Base-by-base conservation (phyloP, 805 yeast genomes). In the Spathaspora sp. region DNA sequence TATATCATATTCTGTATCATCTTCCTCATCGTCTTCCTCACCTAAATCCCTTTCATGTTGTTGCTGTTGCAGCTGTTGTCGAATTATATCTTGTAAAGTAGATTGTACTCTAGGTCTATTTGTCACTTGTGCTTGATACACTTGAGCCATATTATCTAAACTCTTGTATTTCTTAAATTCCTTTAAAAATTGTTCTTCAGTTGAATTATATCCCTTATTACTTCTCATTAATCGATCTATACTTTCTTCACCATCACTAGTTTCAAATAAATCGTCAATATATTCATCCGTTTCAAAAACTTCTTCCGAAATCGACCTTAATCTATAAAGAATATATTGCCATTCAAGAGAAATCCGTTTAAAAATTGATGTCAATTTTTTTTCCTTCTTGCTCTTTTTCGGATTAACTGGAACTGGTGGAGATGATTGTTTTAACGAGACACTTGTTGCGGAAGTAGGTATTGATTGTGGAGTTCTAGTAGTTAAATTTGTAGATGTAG, bases 261-360 rank as follows among this genome's bases (percentile, higher is more conserved):
- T 73, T 8, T 73, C 74, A 59, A 83, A 83, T 11, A 83, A 64
- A 42, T 79, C 81, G 17, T 49, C 51, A 0, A 78, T 69, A 1
- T 72, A 67, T 55, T 81, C 83, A 67, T 79, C 82, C 3, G 78
- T 70, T 17, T 73, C 69, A 42, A 80, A 69, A 2, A 73, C 73
- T 18, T 76, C 80, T 56, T 81, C 83, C 2, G 84, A 75, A 0
- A 81, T 54, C 7, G 72, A 60, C 51, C 70, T 71, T 23, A 82
- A 43, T 55, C 62, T 64, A 50, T 54, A 62, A 51, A 54, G 65
- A 53, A 60, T 74, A 55, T 48, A 64, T 54, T 43, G 76, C 68
- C 60, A 78, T 61, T 71, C 72, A 14, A 67, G 51, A 1, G 77
- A 67, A 8, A 80, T 59, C 49, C 68, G 73, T 51, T 70, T 65